phyloP scores from a whole-genome alignment of 2,329 filamentous ascomycete genomes.

The Cytospora piceicola region DNA sequence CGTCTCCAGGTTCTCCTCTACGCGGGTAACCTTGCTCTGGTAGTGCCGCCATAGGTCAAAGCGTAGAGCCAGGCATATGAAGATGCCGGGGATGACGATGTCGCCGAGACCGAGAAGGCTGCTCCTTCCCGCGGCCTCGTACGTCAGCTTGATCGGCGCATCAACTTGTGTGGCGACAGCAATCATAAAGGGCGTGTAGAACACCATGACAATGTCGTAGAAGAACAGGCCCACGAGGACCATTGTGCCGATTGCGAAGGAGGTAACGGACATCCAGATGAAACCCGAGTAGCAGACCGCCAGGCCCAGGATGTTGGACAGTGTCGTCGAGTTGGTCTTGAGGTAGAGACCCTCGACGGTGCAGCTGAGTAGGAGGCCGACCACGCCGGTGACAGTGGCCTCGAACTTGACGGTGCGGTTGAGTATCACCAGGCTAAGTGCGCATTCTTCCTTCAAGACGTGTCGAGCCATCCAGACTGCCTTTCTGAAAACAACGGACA shows the following conservation, averaged over 20 bases:
- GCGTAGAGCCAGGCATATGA: constrained; percentile 85
- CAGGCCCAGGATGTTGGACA: constrained; percentile 87
- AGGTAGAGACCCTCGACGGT: constrained; percentile 66
- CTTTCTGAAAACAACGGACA: constrained; percentile 35
- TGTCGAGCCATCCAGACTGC: constrained; percentile 56
- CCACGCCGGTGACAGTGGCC: constrained; percentile 60
- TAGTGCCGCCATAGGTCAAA: constrained; percentile 91
- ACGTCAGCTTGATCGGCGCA: constrained; percentile 89
- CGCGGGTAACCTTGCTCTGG: constrained; percentile 63
- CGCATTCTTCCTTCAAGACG: constrained; percentile 57
- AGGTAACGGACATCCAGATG: constrained; percentile 85
- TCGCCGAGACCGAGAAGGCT: constrained; percentile 94
- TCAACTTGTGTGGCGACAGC: constrained; percentile 88
- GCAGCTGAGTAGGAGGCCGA: constrained; percentile 60
- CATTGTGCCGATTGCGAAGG: constrained; percentile 78
- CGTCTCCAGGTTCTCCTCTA: constrained; percentile 42
- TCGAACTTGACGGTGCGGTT: constrained; percentile 53
- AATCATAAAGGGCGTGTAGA: constrained; percentile 85
- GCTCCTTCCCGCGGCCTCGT: constrained; percentile 62
- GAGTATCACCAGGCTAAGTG: constrained; percentile 54
- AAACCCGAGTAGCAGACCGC: constrained; percentile 84
- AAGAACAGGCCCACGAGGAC: constrained; percentile 83
- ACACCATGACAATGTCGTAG: constrained; percentile 94
- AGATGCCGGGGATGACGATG: constrained; percentile 88
- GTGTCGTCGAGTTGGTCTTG: constrained; percentile 58